phyloP scores from a whole-genome alignment of 1,139 yeast genomes.

The Debaryomyces psychrophilus region DNA sequence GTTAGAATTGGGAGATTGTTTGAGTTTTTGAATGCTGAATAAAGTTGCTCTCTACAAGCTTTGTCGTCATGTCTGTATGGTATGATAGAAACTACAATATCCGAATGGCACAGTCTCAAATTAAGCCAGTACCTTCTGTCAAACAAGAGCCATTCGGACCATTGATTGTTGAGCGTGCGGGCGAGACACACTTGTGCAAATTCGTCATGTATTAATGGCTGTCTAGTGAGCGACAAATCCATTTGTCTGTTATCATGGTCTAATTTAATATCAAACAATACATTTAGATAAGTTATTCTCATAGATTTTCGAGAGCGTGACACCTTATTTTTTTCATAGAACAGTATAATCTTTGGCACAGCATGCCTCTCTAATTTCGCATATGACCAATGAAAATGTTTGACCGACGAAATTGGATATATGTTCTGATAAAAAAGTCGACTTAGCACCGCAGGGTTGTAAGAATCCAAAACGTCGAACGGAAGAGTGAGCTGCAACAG shows the following conservation, averaged over 20 bases:
- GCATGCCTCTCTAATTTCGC: conserved; percentile 43
- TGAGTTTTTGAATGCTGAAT: not conserved
- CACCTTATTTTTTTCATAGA: conserved; percentile 2
- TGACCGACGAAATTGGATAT: conserved; percentile 41
- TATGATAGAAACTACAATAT: conserved; percentile 15
- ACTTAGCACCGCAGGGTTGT: conserved; percentile 28
- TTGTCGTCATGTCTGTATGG: conserved; percentile 26
- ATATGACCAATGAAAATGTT: conserved; percentile 50
- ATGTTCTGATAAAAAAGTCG: conserved; percentile 38
- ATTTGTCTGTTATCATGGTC: conserved; percentile 9
- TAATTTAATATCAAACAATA: conserved; percentile 23
- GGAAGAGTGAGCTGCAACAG: conserved; percentile 9
- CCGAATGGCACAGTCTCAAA: conserved; percentile 15
- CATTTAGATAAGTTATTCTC: conserved; percentile 25
- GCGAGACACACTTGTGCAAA: conserved; percentile 10
- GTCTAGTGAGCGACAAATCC: conserved; percentile 22
- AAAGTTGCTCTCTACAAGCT: conserved; percentile 14
- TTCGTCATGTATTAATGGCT: conserved; percentile 29
- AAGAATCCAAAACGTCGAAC: conserved; percentile 10
- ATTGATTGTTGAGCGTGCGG: conserved; percentile 11
- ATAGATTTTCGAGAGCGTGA: conserved; percentile 2
- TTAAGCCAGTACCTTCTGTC: conserved; percentile 44
- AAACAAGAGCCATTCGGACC: conserved; percentile 37
- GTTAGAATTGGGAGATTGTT: not conserved
- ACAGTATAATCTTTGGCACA: conserved; percentile 27